Conservation (phyloP, 192 early-diverging fungal species). For the Coemansia sp. region DNA sequence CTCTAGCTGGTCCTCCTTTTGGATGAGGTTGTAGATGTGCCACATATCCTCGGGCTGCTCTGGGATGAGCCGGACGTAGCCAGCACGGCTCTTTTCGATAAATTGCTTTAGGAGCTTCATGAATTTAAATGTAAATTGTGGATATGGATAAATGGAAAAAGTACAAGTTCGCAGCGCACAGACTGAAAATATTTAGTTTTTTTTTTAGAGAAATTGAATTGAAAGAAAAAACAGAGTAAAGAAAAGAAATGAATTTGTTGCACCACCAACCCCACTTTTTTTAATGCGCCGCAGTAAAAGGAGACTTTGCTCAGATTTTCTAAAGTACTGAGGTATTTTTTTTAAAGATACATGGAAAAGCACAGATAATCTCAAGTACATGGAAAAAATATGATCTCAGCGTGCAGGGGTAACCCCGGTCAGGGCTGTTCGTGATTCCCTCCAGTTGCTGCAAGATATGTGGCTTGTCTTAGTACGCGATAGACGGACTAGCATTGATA, state of each 20-base stretch:
- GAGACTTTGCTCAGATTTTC: background rate
- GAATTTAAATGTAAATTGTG: background rate
- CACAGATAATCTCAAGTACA: background rate
- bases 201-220: background rate
- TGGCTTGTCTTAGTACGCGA: conserved; percentile 26
- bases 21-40: conserved; percentile 91
- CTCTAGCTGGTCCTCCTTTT: conserved; percentile 83
- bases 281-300: background rate
- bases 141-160: background rate
- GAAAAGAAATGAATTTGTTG: background rate
- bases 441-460: background rate
- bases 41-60: conserved; percentile 98
- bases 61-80: conserved; percentile 79
- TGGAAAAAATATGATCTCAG: background rate
- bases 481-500: conserved; percentile 29
- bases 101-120: conserved; percentile 77
- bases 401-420: background rate
- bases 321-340: background rate
- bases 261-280: background rate
- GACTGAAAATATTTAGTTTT: background rate
- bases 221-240: background rate
- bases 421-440: background rate
- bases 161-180: conserved; percentile 9
- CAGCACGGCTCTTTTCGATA: conserved; percentile 82
- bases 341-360: background rate